phyloP scores from a whole-genome alignment of 495 filamentous ascomycete genomes.

The Aspergillus nidulans region DNA sequence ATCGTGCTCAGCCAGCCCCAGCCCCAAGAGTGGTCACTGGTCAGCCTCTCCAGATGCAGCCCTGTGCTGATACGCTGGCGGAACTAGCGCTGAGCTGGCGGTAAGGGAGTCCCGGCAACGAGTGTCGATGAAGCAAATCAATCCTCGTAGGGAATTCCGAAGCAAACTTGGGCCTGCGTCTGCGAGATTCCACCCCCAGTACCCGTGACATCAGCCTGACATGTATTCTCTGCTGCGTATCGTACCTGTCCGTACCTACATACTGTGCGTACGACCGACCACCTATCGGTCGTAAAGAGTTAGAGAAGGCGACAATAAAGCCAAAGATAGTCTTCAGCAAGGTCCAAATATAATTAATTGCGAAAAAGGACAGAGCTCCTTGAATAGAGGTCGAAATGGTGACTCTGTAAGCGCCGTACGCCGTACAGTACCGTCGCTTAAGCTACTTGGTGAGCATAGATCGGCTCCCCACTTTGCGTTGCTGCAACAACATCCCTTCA shows the following conservation, averaged over 20 bases:
- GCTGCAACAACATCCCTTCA: constrained; percentile 53
- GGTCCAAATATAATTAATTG: background rate
- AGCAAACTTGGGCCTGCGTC: background rate
- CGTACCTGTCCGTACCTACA: background rate
- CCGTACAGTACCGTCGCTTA: constrained; percentile 21
- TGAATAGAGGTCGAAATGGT: background rate
- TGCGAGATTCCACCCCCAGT: background rate
- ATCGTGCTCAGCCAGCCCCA: constrained; percentile 28
- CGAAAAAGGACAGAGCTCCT: background rate
- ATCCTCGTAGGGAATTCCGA: background rate
- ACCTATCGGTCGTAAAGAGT: background rate
- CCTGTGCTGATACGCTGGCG: constrained; percentile 8
- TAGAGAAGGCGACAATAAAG: background rate
- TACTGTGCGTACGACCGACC: background rate
- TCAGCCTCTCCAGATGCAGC: constrained; percentile 1
- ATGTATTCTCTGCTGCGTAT: constrained; percentile 1
- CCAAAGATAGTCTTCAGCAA: background rate
- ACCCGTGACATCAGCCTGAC: constrained; percentile 8
- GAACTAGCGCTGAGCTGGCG: constrained; percentile 32
- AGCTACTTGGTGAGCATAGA: constrained; percentile 31
- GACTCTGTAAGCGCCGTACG: background rate
- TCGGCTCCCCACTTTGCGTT: constrained; percentile 46
- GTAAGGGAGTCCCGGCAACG: constrained; percentile 48
- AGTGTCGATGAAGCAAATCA: constrained; percentile 5
- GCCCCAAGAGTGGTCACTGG: background rate